phyloP scores from a whole-genome alignment of 2,329 filamentous ascomycete genomes.

The Ceratocystis ficicola region DNA sequence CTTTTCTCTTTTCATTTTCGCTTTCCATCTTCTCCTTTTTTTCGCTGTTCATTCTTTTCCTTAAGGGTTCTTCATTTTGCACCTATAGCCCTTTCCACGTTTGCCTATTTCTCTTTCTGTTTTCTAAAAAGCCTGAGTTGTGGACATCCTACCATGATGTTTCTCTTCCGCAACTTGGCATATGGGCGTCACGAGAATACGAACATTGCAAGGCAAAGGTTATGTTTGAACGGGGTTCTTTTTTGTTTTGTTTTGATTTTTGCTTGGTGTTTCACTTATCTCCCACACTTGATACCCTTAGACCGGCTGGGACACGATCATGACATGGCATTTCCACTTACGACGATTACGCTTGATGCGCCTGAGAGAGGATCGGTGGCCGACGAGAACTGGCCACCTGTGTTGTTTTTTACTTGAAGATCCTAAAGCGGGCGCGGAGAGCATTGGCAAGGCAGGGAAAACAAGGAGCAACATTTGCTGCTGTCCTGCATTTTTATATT shows the following conservation, averaged over 20 bases:
- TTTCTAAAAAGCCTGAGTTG: constrained; percentile 14
- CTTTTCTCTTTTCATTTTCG: constrained; percentile 27
- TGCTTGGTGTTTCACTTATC: constrained; percentile 23
- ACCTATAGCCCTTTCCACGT: constrained; percentile 10
- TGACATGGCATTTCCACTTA: constrained; percentile 23
- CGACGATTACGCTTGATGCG: constrained; percentile 23
- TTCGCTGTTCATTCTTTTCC: constrained; percentile 18
- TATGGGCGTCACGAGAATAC: constrained; percentile 26
- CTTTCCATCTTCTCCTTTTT: constrained; percentile 13
- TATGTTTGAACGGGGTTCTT: constrained; percentile 25
- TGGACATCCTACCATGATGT: background rate
- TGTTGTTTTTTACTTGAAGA: constrained; percentile 20
- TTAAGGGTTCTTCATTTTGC: constrained; percentile 10
- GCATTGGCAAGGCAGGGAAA: constrained; percentile 20
- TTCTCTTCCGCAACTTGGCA: background rate
- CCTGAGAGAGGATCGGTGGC: constrained; percentile 22
- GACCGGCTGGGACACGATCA: constrained; percentile 25
- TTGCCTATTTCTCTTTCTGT: constrained; percentile 18
- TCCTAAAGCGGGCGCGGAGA: constrained; percentile 23
- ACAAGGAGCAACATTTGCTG: constrained; percentile 11
- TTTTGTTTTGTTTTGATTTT: constrained; percentile 25
- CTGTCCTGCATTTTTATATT: constrained; percentile 19
- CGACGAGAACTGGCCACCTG: constrained; percentile 12
- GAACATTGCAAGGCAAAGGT: constrained; percentile 24
- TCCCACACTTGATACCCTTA: constrained; percentile 26